Conservation (phyloP, 768 basidiomycete genomes). For the Termitomyces heimii region DNA sequence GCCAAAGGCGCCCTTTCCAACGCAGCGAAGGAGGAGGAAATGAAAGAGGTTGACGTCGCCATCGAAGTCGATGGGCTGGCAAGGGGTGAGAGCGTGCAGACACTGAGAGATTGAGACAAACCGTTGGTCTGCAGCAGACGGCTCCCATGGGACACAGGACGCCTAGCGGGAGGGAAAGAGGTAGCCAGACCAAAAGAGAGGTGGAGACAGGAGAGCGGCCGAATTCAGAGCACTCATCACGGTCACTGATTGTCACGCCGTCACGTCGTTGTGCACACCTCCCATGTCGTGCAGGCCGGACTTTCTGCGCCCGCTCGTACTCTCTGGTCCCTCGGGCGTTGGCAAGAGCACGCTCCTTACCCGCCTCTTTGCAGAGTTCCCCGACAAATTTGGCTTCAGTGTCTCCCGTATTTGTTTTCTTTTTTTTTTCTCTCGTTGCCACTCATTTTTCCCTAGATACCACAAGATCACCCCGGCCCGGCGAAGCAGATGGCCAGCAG, state of each 20-base stretch:
- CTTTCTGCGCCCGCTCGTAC: conserved; percentile 70
- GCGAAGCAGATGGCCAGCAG: conserved; percentile 75
- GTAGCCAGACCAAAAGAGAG: conserved; percentile 9
- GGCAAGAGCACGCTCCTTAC: conserved; percentile 90
- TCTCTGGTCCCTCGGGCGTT: conserved; percentile 90
- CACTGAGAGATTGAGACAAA: conserved; percentile 22
- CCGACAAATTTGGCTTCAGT: conserved; percentile 86
- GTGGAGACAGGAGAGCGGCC: not conserved
- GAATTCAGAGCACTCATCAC: not conserved
- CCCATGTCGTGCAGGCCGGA: conserved; percentile 22
- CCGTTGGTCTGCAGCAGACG: conserved; percentile 80
- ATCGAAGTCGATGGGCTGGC: conserved; percentile 90
- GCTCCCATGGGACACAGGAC: conserved; percentile 55
- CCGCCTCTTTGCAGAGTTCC: conserved; percentile 74
- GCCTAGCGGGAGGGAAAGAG: conserved; percentile 1
- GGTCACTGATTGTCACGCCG: conserved; percentile 6
- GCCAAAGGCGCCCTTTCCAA: conserved; percentile 99
- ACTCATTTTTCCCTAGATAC: conserved; percentile 56
- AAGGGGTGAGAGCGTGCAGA: not conserved
- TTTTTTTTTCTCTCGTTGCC: conserved; percentile 6
- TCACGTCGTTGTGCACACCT: not conserved
- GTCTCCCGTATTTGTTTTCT: conserved; percentile 64
- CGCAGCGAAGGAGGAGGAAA: conserved; percentile 88
- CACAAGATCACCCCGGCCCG: conserved; percentile 77
- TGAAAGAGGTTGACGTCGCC: conserved; percentile 96